These are phyloP conservation scores for Mycena epipterygia DNA, from an alignment of 768 basidiomycete species.

Conservation along the genomic window DNA sequence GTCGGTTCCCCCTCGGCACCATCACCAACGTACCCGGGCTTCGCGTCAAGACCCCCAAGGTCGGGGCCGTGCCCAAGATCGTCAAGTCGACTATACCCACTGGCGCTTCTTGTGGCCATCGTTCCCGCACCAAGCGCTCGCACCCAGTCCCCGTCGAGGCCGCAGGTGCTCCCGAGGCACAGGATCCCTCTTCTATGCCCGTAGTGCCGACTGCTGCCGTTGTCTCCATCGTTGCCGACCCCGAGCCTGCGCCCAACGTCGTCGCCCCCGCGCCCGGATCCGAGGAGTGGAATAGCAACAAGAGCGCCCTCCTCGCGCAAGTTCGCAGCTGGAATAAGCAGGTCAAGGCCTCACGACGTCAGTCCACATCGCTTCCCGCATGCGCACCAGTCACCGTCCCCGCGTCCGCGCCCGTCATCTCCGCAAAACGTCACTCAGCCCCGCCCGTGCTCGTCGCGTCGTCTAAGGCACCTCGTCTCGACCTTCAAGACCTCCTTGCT, in stretches of 20 bases:
- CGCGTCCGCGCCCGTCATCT: too few relatives aligned
- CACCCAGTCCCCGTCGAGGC: background rate
- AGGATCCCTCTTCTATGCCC: background rate
- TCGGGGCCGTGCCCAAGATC: background rate
- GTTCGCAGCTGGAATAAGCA: background rate
- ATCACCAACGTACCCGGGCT: background rate
- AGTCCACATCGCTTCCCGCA: background rate
- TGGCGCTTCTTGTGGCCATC: background rate
- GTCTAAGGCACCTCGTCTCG: background rate
- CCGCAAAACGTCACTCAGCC: conserved; percentile 8
- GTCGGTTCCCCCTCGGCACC: background rate
- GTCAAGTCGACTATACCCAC: background rate
- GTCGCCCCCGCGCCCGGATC: conserved; percentile 4
- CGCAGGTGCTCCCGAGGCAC: background rate
- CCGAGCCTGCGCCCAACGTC: background rate
- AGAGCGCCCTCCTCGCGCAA: background rate
- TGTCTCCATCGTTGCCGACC: background rate
- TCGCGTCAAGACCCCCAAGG: background rate
- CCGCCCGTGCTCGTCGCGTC: conserved; percentile 10
- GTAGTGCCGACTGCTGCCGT: too few relatives aligned
- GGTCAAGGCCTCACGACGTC: background rate
- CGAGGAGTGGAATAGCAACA: background rate
- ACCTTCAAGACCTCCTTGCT: background rate
- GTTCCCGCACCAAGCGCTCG: background rate
- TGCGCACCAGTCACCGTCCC: background rate